Evolutionary conservation across 495 filamentous ascomycete genomes (phyloP), one percentile per base, ranked within the genome.

Genomic region (Penicillium parvum): DNA sequence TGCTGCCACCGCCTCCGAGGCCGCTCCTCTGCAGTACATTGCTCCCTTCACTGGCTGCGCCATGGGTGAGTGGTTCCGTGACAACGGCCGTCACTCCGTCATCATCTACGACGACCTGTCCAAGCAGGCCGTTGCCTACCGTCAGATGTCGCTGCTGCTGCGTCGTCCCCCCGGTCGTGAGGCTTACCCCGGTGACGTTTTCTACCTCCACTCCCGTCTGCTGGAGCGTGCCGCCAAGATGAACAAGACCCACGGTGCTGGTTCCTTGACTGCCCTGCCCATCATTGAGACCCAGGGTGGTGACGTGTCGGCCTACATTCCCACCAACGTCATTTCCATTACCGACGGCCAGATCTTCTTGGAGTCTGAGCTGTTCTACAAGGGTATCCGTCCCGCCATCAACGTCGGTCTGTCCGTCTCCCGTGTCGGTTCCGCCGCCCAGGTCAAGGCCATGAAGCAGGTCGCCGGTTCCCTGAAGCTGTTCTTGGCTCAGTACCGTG

Each of bases 401-500:
- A 98, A 98, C 82, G 92, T 98, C 84, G 92, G 92, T 92, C 86
- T 98, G 43, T 98, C 92, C 63, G 92, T 98, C 52, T 98, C 92
- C 64, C 92, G 92, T 85, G 92, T 98, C 82, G 92, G 92, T 68
- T 98, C 92, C 61, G 90, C 92, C 68, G 92, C 92, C 64, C 92
- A 98, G 80, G 84, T 98, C 74, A 98, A 98, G 86, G 90, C 92
- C 74, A 98, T 98, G 92, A 98, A 97, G 81, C 92, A 98, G 83
- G 92, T 98, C 66, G 92, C 92, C 65, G 92, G 92, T 81, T 96
- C 90, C 56, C 79, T 98, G 61, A 98, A 98, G 81, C 88, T 98
- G 58, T 98, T 97, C 88, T 89, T 98, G 83, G 92, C 92, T 63
- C 92, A 98, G 79, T 98, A 98, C 80, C 92, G 92, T 91, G 92